Conservation (phyloP, 2,329 filamentous ascomycete species). For the Fusarium sp. region DNA sequence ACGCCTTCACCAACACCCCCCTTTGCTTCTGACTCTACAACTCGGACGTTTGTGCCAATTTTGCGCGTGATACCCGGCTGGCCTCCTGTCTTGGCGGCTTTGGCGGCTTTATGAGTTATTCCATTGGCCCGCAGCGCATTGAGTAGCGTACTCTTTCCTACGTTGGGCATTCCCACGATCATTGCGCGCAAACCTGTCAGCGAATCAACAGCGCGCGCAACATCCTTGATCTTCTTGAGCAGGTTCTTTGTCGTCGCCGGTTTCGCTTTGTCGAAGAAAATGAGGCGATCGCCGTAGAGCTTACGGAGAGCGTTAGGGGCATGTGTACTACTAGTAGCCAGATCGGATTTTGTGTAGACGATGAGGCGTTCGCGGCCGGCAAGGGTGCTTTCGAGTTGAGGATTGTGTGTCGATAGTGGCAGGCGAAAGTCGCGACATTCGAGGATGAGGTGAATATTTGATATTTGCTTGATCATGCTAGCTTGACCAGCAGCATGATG, state of each 20-base stretch:
- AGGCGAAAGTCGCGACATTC: slow-evolving; percentile 96
- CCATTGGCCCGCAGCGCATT: slow-evolving; percentile 83
- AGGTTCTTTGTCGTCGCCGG: slow-evolving; percentile 54
- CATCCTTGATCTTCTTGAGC: slow-evolving; percentile 53
- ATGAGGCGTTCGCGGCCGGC: slow-evolving; percentile 80
- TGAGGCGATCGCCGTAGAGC: slow-evolving; percentile 51
- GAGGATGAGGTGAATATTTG: slow-evolving; percentile 86
- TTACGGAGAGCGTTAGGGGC: slow-evolving; percentile 49
- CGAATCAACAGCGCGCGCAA: slow-evolving; percentile 58
- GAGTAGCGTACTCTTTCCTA: slow-evolving; percentile 94
- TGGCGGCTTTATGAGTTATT: slow-evolving; percentile 61
- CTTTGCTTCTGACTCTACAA: slow-evolving; percentile 63
- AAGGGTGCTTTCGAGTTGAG: slow-evolving; percentile 83
- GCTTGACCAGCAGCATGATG: slow-evolving; percentile 85
- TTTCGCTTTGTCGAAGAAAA: slow-evolving; percentile 61
- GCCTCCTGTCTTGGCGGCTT: slow-evolving; percentile 84
- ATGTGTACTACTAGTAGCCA: slow-evolving; percentile 62
- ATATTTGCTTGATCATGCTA: slow-evolving; percentile 84
- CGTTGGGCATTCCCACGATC: slow-evolving; percentile 97
- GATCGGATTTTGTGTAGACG: slow-evolving; percentile 91
- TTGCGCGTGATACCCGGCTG: slow-evolving; percentile 93
- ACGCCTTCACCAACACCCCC: slow-evolving; percentile 65
- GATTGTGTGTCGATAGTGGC: slow-evolving; percentile 90
- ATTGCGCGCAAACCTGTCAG: slow-evolving; percentile 88
- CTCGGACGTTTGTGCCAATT: slow-evolving; percentile 84